These are phyloP conservation scores for Geotrichum australiense DNA, from an alignment of 1,139 yeast genomes.

Conservation along the genomic window DNA sequence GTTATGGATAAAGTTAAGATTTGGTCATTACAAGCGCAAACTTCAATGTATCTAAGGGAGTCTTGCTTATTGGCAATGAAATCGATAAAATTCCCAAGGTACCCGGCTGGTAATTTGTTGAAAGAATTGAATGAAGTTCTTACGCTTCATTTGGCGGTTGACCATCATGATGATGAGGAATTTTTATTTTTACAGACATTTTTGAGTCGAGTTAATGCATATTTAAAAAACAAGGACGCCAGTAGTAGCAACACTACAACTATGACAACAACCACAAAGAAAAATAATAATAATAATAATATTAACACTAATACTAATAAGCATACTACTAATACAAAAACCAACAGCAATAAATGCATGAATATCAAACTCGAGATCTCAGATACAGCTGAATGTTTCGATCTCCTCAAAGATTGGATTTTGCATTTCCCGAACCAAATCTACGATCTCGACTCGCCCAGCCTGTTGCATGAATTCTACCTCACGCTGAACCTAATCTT, in stretches of 20 bases:
- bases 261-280: too few species aligned
- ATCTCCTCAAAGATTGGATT: conserved; percentile 28
- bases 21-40: conserved; percentile 25
- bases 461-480: conserved; percentile 28
- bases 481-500: conserved; percentile 32
- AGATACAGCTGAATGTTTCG: conserved; percentile 24
- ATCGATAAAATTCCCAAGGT: conserved; percentile 35
- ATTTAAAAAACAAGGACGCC: conserved; percentile 19
- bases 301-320: too few species aligned
- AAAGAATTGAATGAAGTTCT: not conserved
- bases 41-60: conserved; percentile 29
- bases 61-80: conserved; percentile 31
- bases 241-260: not conserved
- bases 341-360: too few species aligned
- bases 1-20: conserved; percentile 27
- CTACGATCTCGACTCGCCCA: conserved; percentile 9
- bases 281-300: too few species aligned
- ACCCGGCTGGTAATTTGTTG: conserved; percentile 16
- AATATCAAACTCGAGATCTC: too few species aligned
- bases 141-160: not conserved
- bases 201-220: conserved; percentile 20
- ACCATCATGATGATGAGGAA: conserved; percentile 13
- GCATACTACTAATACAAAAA: too few species aligned
- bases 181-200: conserved; percentile 22
- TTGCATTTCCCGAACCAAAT: conserved; percentile 28